Percentiles rank a stretch among this genome's conserved stretches.
These are phyloP conservation scores for Pyricularia sp. DNA, from an alignment of 2,329 filamentous ascomycete genomes.

Conservation along the genomic window DNA sequence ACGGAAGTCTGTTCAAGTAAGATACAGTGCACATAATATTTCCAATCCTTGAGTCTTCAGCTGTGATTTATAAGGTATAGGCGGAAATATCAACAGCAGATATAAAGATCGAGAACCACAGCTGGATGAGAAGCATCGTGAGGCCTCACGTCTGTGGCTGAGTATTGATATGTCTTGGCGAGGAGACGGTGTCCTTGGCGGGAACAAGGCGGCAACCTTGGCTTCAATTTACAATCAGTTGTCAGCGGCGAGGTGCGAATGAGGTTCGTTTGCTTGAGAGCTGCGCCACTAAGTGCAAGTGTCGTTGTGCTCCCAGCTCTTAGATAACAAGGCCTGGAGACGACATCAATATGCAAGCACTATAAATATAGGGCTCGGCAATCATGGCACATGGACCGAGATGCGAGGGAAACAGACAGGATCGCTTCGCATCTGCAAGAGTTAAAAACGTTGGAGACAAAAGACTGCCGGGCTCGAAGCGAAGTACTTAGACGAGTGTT, in stretches of 20 bases:
- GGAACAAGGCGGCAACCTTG: background rate
- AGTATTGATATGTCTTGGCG: background rate
- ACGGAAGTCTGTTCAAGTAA: too few species aligned
- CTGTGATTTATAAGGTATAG: too few species aligned
- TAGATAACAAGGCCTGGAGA: too few species aligned
- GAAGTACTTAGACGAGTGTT: background rate
- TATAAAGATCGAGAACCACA: background rate
- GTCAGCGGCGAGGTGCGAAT: background rate
- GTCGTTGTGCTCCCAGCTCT: background rate
- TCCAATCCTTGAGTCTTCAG: too few species aligned
- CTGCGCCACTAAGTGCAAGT: background rate
- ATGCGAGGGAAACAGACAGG: background rate
- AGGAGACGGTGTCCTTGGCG: background rate
- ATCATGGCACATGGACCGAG: background rate
- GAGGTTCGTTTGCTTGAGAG: background rate
- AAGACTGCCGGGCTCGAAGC: background rate
- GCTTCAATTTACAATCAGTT: background rate
- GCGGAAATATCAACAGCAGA: too few species aligned
- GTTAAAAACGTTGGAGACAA: background rate
- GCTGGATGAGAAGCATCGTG: background rate
- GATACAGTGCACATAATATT: too few species aligned
- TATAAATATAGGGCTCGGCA: background rate
- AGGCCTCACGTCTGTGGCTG: background rate
- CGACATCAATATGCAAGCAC: too few species aligned
- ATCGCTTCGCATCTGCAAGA: background rate